phyloP scores from a whole-genome alignment of 495 filamentous ascomycete species.

The Parachaetomium inaequale region DNA sequence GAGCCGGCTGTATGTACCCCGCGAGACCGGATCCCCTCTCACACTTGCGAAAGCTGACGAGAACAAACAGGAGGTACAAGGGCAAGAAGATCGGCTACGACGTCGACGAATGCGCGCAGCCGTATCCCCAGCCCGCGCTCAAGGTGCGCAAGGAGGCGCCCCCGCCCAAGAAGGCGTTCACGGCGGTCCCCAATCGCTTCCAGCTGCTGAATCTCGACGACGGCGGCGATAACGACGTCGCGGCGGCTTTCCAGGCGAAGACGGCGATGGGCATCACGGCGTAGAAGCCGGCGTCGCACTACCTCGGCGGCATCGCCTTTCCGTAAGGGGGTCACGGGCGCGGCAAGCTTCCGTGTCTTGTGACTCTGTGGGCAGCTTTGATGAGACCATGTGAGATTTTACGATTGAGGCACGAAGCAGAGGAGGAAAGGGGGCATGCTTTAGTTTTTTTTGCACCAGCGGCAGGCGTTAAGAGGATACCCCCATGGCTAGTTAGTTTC shows the following conservation, averaged over 20 bases:
- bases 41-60: slow-evolving; percentile 9
- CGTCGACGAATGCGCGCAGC: slow-evolving; percentile 68
- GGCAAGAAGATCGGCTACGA: slow-evolving; percentile 68
- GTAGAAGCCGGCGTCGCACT: slow-evolving; percentile 15
- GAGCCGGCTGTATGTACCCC: slow-evolving; percentile 52
- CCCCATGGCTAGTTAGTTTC: slow-evolving; percentile 10
- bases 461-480: slow-evolving; percentile 25
- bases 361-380: not conserved
- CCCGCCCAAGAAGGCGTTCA: slow-evolving; percentile 36
- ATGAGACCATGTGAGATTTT: not conserved
- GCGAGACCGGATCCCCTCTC: not conserved
- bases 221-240: slow-evolving; percentile 32
- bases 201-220: slow-evolving; percentile 55
- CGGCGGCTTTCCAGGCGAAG: slow-evolving; percentile 27
- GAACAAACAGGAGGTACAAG: slow-evolving; percentile 57
- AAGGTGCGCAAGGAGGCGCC: slow-evolving; percentile 35
- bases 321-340: not conserved
- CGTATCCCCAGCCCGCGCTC: slow-evolving; percentile 38
- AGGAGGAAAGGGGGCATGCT: not conserved
- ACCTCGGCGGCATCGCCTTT: not conserved
- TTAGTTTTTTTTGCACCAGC: not conserved
- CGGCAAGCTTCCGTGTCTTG: no score
- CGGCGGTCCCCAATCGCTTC: slow-evolving; percentile 57
- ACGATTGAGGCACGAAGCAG: not conserved
- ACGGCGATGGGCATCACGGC: slow-evolving; percentile 26